phyloP scores from a whole-genome alignment of 2,329 filamentous ascomycete species.

The Thermothelomyces thermophilus region DNA sequence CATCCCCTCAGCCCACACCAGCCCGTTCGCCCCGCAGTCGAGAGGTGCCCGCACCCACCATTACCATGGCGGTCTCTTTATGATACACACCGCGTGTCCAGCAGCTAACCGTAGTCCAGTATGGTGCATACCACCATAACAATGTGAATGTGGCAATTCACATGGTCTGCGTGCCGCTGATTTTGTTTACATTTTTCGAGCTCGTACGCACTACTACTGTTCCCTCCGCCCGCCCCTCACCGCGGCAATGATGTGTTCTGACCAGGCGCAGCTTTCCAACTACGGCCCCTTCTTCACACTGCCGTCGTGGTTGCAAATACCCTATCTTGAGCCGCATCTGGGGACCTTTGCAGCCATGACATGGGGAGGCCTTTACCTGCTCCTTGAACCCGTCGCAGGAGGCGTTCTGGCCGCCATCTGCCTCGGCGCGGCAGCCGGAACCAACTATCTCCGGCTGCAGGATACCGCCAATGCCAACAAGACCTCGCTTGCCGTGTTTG shows the following conservation, averaged over 20 bases:
- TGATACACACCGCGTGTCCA: background rate
- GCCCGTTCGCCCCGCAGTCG: background rate
- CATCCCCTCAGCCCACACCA: too few relatives aligned
- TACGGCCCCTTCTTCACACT: conserved; percentile 56
- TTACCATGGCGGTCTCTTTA: background rate
- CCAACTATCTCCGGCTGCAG: conserved; percentile 65
- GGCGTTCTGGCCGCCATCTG: conserved; percentile 69
- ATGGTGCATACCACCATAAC: conserved; percentile 78
- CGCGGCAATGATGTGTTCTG: conserved; percentile 1
- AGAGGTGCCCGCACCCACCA: background rate
- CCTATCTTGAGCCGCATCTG: conserved; percentile 50
- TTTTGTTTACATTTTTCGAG: conserved; percentile 64
- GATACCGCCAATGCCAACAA: conserved; percentile 44
- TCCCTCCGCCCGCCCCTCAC: background rate
- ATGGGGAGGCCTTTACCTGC: conserved; percentile 69
- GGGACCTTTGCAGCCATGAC: conserved; percentile 38
- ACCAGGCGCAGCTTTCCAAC: conserved; percentile 48
- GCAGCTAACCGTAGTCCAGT: conserved; percentile 42
- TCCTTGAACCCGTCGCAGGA: conserved; percentile 91
- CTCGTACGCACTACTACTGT: conserved; percentile 55
- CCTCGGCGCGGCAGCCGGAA: conserved; percentile 64
- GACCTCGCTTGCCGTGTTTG: conserved; percentile 58
- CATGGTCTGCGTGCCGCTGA: conserved; percentile 70
- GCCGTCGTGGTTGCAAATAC: conserved; percentile 60
- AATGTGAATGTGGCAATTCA: conserved; percentile 71